A percentile compares a stretch with the other conserved stretches of the same genome.
Conservation (phyloP, 176 grass and related monocot species). For the Melocanna baccifera region DNA sequence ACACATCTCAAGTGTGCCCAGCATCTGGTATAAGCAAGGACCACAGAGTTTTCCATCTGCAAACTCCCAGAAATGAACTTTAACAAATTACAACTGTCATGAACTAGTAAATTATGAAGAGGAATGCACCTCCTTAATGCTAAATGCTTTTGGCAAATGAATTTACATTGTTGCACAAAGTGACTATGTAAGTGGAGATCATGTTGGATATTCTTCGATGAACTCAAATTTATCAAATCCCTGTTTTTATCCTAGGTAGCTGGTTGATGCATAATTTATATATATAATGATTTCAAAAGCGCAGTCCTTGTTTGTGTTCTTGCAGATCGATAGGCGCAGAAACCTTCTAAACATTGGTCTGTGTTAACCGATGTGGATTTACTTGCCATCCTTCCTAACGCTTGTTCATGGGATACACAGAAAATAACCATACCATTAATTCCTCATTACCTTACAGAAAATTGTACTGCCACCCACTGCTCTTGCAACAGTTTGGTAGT, state of each 20-base stretch:
- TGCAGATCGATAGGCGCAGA: background rate
- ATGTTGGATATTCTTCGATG: background rate
- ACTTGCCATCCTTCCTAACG: constrained; percentile 9
- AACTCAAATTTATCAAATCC: background rate
- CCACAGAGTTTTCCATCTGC: background rate
- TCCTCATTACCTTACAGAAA: background rate
- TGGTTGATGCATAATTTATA: background rate
- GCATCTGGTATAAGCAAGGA: background rate
- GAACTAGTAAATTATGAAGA: background rate
- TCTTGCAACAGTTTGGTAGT: background rate
- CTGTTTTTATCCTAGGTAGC: background rate
- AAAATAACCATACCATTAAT: background rate
- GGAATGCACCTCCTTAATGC: background rate
- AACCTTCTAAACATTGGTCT: background rate
- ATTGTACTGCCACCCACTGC: background rate
- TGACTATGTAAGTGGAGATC: background rate
- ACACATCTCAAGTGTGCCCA: background rate
- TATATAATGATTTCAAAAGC: background rate
- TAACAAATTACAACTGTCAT: background rate
- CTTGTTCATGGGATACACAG: constrained; percentile 7
- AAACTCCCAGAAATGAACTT: background rate
- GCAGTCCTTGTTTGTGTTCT: background rate
- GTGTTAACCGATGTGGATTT: background rate
- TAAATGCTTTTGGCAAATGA: background rate
- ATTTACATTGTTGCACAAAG: background rate